Conservation (phyloP, 2,329 filamentous ascomycete species). For the Stachybotrys chlorohalonatus region DNA sequence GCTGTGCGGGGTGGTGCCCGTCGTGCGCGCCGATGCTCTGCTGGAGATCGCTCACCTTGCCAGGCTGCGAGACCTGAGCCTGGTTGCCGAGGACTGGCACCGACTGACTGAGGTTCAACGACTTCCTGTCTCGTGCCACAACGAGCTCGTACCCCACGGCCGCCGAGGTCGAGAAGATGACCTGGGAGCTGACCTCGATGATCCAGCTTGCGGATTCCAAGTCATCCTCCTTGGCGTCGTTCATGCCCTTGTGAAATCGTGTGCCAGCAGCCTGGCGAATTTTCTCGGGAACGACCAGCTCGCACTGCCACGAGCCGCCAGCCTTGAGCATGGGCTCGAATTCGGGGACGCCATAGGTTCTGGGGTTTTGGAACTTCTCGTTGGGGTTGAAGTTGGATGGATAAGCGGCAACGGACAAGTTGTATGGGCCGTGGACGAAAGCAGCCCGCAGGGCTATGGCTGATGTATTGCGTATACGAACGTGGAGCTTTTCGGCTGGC, state of each 20-base stretch:
- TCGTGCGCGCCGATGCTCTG: constrained; percentile 48
- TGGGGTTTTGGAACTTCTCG: constrained; percentile 60
- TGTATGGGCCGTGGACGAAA: constrained; percentile 94
- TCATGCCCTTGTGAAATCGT: constrained; percentile 35
- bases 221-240: constrained; percentile 33
- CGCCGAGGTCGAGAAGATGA: constrained; percentile 85
- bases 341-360: constrained; percentile 69
- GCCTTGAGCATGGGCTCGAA: constrained; percentile 97
- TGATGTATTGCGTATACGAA: constrained; percentile 87
- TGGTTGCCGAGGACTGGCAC: constrained; percentile 35
- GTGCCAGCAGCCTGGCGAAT: constrained; percentile 57
- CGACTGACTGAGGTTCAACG: constrained; percentile 54
- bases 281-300: constrained; percentile 69
- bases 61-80: constrained; percentile 50
- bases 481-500: constrained; percentile 67
- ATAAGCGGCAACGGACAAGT: constrained; percentile 77
- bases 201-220: constrained; percentile 68
- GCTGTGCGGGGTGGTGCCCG: constrained; percentile 51
- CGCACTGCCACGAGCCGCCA: constrained; percentile 75
- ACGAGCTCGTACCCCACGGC: constrained; percentile 82
- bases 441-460: constrained; percentile 86
- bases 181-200: constrained; percentile 84
- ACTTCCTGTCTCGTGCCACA: constrained; percentile 77
- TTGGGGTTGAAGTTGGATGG: constrained; percentile 79
- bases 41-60: constrained; percentile 69